Conservation (phyloP, 2,329 filamentous ascomycete genomes). For the Tolypocladium tundrense region DNA sequence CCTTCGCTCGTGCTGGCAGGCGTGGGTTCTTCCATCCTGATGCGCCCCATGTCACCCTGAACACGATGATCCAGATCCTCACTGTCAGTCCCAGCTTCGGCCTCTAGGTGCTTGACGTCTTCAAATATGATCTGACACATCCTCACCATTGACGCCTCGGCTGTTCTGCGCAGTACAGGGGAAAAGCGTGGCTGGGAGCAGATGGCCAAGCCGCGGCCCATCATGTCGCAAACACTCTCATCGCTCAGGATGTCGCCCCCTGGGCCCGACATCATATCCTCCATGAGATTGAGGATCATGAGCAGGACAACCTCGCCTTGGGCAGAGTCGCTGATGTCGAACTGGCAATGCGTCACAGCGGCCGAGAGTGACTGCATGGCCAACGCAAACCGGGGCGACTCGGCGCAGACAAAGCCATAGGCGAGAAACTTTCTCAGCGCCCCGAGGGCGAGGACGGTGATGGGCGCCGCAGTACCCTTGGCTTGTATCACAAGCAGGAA, state of each 20-base stretch:
- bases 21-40: slow-evolving; percentile 67
- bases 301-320: slow-evolving; percentile 93
- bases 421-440: slow-evolving; percentile 94
- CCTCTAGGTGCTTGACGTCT: slow-evolving; percentile 76
- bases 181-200: slow-evolving; percentile 91
- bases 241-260: slow-evolving; percentile 91
- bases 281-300: slow-evolving; percentile 94
- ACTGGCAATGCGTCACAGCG: slow-evolving; percentile 93
- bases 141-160: slow-evolving; percentile 93
- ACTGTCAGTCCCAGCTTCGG: slow-evolving; percentile 58
- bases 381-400: slow-evolving; percentile 77
- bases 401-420: slow-evolving; percentile 78
- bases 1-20: slow-evolving; percentile 3
- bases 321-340: slow-evolving; percentile 89
- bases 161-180: slow-evolving; percentile 79
- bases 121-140: slow-evolving; percentile 99
- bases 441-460: slow-evolving; percentile 87
- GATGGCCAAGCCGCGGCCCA: slow-evolving; percentile 95
- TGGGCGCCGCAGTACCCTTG: slow-evolving; percentile 89
- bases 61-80: slow-evolving; percentile 56
- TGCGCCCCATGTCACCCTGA: slow-evolving; percentile 58
- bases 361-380: slow-evolving; percentile 93
- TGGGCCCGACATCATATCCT: slow-evolving; percentile 91
- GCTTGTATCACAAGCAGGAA: slow-evolving; percentile 96
- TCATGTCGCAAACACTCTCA: slow-evolving; percentile 98